A percentile compares a stretch with the other conserved stretches of the same genome.
Evolutionary conservation across 345 rosid species (phyloP).

Genomic region (Pseudoturritis turrita): DNA sequence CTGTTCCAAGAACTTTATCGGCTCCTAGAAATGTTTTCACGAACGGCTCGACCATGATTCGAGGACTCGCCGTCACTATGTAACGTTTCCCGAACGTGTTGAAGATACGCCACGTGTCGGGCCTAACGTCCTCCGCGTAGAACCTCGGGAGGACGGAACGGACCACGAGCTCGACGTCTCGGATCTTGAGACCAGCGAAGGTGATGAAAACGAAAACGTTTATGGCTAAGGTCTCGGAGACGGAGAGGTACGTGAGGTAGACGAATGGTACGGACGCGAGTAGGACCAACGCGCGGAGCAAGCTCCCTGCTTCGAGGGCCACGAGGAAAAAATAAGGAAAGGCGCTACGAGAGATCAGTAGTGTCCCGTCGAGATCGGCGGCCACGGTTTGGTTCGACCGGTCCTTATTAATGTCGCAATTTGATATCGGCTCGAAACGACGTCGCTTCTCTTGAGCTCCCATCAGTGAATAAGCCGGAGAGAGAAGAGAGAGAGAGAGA

Average conservation of each 20-base stretch:
- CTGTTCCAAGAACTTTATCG: slow-evolving; percentile 83
- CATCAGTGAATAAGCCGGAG: slow-evolving; percentile 33
- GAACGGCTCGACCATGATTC: slow-evolving; percentile 87
- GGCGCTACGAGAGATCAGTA: slow-evolving; percentile 71
- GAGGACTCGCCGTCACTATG: slow-evolving; percentile 72
- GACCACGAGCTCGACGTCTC: slow-evolving; percentile 72
- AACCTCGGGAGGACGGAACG: slow-evolving; percentile 79
- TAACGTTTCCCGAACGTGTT: slow-evolving; percentile 72
- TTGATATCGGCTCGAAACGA: slow-evolving; percentile 49
- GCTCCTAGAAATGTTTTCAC: slow-evolving; percentile 63
- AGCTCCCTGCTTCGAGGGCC: slow-evolving; percentile 89
- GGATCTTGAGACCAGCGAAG: slow-evolving; percentile 55
- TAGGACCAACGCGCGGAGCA: slow-evolving; percentile 56
- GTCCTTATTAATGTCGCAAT: slow-evolving; percentile 49
- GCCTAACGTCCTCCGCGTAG: slow-evolving; percentile 86
- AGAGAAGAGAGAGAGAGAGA: slow-evolving; percentile 10
- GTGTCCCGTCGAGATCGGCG: slow-evolving; percentile 79
- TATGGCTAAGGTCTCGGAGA: slow-evolving; percentile 72
- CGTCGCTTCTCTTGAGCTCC: slow-evolving; percentile 38
- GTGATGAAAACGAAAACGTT: slow-evolving; percentile 62
- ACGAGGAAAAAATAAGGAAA: slow-evolving; percentile 85
- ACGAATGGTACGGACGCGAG: slow-evolving; percentile 69
- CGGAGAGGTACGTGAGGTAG: slow-evolving; percentile 48
- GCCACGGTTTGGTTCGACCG: slow-evolving; percentile 75
- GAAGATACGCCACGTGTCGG: slow-evolving; percentile 76